These are phyloP conservation scores for Chalara sp. DNA, from an alignment of 2,329 filamentous ascomycete genomes.

Conservation along the genomic window DNA sequence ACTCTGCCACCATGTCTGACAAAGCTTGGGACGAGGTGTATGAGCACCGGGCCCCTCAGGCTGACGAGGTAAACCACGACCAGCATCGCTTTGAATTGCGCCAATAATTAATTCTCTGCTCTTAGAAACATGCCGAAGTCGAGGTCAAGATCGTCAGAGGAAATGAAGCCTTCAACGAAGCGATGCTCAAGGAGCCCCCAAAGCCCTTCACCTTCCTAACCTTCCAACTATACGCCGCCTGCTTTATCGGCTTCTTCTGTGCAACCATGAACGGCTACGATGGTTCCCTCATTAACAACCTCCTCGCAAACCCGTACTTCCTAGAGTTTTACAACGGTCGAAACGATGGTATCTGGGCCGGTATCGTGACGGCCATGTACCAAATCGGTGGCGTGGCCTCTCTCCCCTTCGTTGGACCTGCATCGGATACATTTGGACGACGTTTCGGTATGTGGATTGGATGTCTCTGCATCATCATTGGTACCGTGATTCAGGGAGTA, in stretches of 20 bases:
- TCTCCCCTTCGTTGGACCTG: conserved; percentile 39
- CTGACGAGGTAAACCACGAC: background rate
- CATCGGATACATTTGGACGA: conserved; percentile 41
- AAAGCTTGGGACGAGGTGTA: background rate
- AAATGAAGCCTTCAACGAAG: conserved; percentile 47
- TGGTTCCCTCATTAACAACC: conserved; percentile 42
- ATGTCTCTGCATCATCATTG: conserved; percentile 36
- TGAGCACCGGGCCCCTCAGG: conserved; percentile 3
- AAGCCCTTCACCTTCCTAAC: conserved; percentile 33
- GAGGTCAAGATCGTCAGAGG: conserved; percentile 39
- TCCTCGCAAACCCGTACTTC: conserved; percentile 37
- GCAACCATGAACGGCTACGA: conserved; percentile 48
- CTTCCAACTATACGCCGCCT: conserved; percentile 37
- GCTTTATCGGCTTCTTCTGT: conserved; percentile 41
- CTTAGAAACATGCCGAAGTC: conserved; percentile 24
- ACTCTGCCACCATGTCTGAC: background rate
- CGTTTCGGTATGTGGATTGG: conserved; percentile 41
- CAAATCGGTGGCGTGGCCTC: conserved; percentile 43
- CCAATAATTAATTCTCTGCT: too few species aligned
- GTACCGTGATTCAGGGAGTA: conserved; percentile 37
- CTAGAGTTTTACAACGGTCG: conserved; percentile 32
- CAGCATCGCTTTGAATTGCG: conserved; percentile 1
- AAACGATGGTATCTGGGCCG: conserved; percentile 40
- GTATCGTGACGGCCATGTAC: conserved; percentile 45
- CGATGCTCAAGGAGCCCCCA: conserved; percentile 45